Conservation (phyloP, 257 asterid genomes). For the Solanum etuberosum region DNA sequence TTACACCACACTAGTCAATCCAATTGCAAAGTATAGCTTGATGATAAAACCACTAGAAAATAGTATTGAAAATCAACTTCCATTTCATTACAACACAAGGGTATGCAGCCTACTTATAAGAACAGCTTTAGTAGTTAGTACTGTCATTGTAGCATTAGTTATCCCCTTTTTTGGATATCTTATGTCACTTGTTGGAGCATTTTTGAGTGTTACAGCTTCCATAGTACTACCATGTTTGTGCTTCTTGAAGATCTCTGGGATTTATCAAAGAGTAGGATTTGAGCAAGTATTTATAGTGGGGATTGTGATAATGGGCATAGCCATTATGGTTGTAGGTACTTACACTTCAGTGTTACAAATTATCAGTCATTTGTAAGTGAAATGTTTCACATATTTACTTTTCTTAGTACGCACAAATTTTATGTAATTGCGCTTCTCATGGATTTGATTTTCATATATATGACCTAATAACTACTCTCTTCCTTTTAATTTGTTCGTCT, state of each 20-base stretch:
- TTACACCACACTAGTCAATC: conserved; percentile 68
- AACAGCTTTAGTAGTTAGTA: conserved; percentile 44
- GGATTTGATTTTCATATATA: background rate
- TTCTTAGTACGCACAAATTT: no score
- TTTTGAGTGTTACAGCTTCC: conserved; percentile 58
- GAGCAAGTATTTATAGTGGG: conserved; percentile 29
- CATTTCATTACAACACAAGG: conserved; percentile 5
- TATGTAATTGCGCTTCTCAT: no score
- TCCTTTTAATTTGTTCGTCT: background rate
- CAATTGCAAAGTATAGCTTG: conserved; percentile 69
- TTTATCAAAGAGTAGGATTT: conserved; percentile 19
- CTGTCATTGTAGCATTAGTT: conserved; percentile 46
- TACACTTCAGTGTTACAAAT: conserved; percentile 49
- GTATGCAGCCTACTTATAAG: conserved; percentile 24
- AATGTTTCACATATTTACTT: background rate
- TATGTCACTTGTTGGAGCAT: conserved; percentile 88
- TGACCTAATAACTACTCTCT: background rate
- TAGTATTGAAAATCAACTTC: conserved; percentile 33
- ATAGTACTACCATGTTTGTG: conserved; percentile 65
- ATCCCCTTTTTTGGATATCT: conserved; percentile 65
- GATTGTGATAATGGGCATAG: conserved; percentile 41
- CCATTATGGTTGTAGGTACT: conserved; percentile 54
- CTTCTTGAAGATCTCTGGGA: conserved; percentile 66
- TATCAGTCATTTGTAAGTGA: conserved; percentile 14
- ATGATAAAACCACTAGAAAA: conserved; percentile 63